Evolutionary conservation across 495 filamentous ascomycete genomes (phyloP), one percentile per base, ranked within the genome.

Genomic region (Annulohypoxylon bovei): DNA sequence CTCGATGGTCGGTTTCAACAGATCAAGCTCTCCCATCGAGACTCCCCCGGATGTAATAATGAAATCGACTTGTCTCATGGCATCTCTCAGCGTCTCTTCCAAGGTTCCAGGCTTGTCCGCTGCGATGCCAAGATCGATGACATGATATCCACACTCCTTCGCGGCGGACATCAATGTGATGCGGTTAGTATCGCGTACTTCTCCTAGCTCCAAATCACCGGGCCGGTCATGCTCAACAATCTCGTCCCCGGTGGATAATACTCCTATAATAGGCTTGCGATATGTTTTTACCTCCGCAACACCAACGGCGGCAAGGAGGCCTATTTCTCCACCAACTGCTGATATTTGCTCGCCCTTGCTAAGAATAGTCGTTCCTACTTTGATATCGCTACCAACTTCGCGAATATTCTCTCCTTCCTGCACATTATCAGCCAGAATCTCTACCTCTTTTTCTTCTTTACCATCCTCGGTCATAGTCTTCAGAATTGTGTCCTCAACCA

Each of bases 1-100:
- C 81, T 98, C 95, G 75, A 99, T 93, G 4, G 94, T 98, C 1
- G 96, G 95, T 79, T 99, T 99, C 52, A 99, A 89, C 30, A 99
- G 89, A 76, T 99, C 95, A 0, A 97, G 88, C 80, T 99, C 95
- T 65, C 95, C 95, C 95, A 99, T 99, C 12, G 93, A 97, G 20
- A 98, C 95, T 18, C 95, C 96, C 32, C 95, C 95, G 0, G 92
- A 94, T 11, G 96, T 98, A 70, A 99, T 89, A 53, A 98, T 85
- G 25, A 98, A 85, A 72, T 98, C 94, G 23, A 90, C 88, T 37
- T 83, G 82, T 22, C 90, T 86, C 49, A 98, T 77, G 18, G 92
- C 92, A 67, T 86, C 83, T 5, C 93, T 87, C 11, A 99, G 85
- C 23, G 84, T 88, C 62, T 90, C 81, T 73, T 97, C 94, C 7